Base-by-base conservation (phyloP, 495 filamentous ascomycete species). In the Hypoxylon trugodes region DNA sequence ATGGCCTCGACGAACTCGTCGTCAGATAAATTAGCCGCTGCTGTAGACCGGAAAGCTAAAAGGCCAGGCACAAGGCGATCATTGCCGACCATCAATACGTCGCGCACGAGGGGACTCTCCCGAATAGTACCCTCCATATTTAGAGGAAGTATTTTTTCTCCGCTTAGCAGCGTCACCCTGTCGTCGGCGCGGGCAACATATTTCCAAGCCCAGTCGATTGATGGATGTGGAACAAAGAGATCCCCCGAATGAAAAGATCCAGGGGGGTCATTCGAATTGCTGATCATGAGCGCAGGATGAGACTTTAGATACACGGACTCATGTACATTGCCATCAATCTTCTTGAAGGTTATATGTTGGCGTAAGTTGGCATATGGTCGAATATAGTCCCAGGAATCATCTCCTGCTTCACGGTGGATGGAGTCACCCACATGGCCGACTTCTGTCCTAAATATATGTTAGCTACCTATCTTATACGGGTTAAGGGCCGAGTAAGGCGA, bases 121-220 rank as follows among this genome's bases (percentile, higher is more conserved):
- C 79, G 66, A 87, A 88, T 38, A 32, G 60, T 69, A 1, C 84
- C 82, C 67, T 91, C 89, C 41, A 88, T 84, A 0, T 79, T 72
- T 3, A 89, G 61, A 0, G 89, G 87, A n/a, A 88, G 74, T 0
- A 89, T 80, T 54, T 92, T 92, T 65, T 91, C 87, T 0, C 89
- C 89, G 53, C 85, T 91, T 4, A 82, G 66, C 6, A 91, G 79
- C 0, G 83, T 87, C 10, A 91, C 78, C 1, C 81, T 76, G 60
- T 89, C 86, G 52, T 92, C 89, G 1, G 83, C 65, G 4, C 89
- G 79, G 3, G 78, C 81, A 15, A 84, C 66, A 51, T 88, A 90
- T 60, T 88, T 90, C 84, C 87, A 92, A 3, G 82, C 78, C 54
- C 82, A 75, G 1, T 79, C 72, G 13, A 85, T 81, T 5, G 78